Base-by-base conservation (phyloP, 441 rosid species). In the Dalechampia spathulata region DNA sequence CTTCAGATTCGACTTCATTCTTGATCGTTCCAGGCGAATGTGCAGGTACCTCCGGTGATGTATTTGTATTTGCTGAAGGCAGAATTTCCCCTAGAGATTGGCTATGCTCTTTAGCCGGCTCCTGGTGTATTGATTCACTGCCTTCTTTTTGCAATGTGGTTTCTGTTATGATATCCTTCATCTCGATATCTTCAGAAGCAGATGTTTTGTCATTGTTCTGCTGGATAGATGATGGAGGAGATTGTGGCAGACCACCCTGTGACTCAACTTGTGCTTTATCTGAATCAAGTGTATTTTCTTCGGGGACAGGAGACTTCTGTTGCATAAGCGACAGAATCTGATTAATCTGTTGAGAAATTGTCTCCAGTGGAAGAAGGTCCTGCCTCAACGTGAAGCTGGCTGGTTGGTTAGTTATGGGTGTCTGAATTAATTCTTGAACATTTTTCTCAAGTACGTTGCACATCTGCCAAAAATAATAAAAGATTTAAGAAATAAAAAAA, bases 391-490 rank as follows among this genome's bases (percentile, higher is more conserved):
- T 73, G 38, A 48, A 60, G 63, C 73, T 82, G 1, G 77, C 75
- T 0, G 75, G 76, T 48, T 70, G 70, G 64, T 70, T 77, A 46
- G 73, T 65, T 38, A 69, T 48, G 51, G 75, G 61, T 53, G 77
- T 56, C 61, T 75, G 75, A 43, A 72, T 68, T 28, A 74, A 65
- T 60, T 83, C 93, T 17, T 56, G 71, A 60, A 50, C 75, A 54
- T 77, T 76, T 26, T 78, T 78, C 41, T 82, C 84, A 55, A 87
- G 19, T 27, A 73, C 57, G 55, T 76, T 76, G 76, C 95, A 90
- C 68, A 84, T 74, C 99, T 93, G 72, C 41, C 71, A 38, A 56
- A 12, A 30, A 30, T 30, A 30, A 30, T 30, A 30, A 30, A 3
- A 30, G 8, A 30, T 30, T 30, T 30, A 30, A 30, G 34, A 8